Evolutionary conservation across 2,329 filamentous ascomycete species (phyloP).

Genomic region (Juglanconis oblonga): DNA sequence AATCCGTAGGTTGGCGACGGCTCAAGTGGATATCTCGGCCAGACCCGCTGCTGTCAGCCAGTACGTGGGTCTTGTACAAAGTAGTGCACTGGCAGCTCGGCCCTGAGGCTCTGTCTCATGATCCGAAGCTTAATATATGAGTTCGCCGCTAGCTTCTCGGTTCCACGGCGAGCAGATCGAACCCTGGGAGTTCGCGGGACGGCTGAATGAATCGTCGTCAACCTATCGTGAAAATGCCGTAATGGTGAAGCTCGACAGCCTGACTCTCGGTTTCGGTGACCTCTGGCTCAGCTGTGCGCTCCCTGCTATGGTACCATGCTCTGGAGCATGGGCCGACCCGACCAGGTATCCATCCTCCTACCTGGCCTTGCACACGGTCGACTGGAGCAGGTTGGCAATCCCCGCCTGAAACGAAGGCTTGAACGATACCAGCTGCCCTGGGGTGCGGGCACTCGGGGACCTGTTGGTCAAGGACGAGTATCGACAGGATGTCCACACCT

Average conservation of each 20-base stretch:
- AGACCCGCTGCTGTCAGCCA: background rate
- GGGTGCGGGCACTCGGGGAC: too few species aligned
- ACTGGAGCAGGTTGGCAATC: background rate
- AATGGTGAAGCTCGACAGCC: background rate
- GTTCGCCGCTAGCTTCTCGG: conserved; percentile 7
- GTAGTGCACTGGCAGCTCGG: conserved; percentile 14
- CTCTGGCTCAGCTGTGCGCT: background rate
- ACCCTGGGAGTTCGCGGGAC: background rate
- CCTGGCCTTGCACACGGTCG: background rate
- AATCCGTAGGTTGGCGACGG: background rate
- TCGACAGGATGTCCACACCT: too few species aligned
- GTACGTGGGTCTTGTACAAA: background rate
- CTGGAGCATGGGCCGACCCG: background rate
- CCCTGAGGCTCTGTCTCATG: conserved; percentile 15
- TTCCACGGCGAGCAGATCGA: background rate
- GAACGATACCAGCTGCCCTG: too few species aligned
- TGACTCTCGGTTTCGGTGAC: background rate
- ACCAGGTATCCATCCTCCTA: background rate
- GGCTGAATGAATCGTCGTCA: background rate
- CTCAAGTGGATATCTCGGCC: background rate
- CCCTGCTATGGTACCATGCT: background rate
- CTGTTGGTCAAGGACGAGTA: too few species aligned
- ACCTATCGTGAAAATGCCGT: background rate
- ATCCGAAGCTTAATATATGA: conserved; percentile 4
- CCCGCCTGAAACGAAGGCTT: too few species aligned